Base-by-base conservation (phyloP, 805 yeast genomes). In the Wickerhamomyces hampshirensis region DNA sequence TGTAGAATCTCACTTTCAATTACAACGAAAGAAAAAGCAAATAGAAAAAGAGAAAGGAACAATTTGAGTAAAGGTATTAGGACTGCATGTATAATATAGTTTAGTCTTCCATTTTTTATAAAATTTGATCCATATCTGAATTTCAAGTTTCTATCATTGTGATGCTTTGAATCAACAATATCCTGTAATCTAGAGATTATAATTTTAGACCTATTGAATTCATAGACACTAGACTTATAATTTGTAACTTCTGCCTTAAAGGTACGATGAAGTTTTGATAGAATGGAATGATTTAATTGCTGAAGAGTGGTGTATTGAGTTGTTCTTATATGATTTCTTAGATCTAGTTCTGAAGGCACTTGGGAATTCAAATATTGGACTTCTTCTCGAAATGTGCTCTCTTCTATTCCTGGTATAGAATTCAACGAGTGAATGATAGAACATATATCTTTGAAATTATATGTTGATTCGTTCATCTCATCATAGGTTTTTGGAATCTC, bases 1-100 rank as follows among this genome's bases (percentile, higher is more conserved):
- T 84, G 89, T 37, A 82, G 68, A 24, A 81, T 61, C 52, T 86
- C 95, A 14, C 89, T 80, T 60, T 83, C 78, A n/a, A 81, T 67
- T 4, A 86, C 62, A 2, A 76, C 51, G 6, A 76, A 55, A 0
- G 89, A 74, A 5, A 73, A 48, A 0, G 51, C 28, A 10, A 65
- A 65, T 14, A 80, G 50, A 0, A 67, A 11, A 0, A 70, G 37
- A 0, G 85, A 69, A 14, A 62, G 42, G 0, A 68, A 15, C n/a
- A 75, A 60, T 30, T 70, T 68, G 1, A 64, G 28, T 6, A 57
- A 31, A 0, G 89, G 88, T 6, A 65, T 53, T 8, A 74, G 31
- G 31, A 61, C 65, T 38, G 69, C 60, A 43, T 69, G 63, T 34
- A 63, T 59, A 28, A 58, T 43, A 42, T 58, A 76, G 29, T 65